A percentile compares a stretch with the other conserved stretches of the same genome.
Conservation (phyloP, 129 eudicot genomes). For the Smallanthus sonchifolius region DNA sequence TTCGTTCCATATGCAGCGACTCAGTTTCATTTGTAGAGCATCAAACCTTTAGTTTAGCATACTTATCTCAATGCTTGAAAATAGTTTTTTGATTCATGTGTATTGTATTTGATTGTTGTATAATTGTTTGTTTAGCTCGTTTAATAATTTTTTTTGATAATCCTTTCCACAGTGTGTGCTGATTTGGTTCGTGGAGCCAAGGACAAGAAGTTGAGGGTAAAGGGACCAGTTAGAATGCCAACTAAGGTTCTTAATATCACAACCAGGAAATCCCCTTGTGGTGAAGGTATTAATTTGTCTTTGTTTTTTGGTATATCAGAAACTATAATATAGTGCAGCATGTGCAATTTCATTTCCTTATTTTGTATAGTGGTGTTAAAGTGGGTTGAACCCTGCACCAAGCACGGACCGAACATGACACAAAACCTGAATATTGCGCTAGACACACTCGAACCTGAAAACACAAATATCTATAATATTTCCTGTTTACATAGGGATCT, state of each 20-base stretch:
- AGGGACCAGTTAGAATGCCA: constrained; percentile 97
- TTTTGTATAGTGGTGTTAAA: background rate
- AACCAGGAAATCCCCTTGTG: constrained; percentile 92
- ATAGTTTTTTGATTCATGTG: background rate
- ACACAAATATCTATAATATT: background rate
- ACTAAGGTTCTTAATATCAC: constrained; percentile 89
- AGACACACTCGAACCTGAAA: background rate
- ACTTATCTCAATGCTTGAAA: background rate
- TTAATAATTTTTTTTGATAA: background rate
- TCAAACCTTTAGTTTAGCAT: background rate
- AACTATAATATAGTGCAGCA: background rate
- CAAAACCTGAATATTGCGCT: background rate
- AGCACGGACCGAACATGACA: background rate
- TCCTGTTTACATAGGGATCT: too few relatives aligned
- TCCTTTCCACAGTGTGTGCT: constrained; percentile 53
- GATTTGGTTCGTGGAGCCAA: constrained; percentile 95
- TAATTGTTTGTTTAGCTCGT: background rate
- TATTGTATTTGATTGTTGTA: background rate
- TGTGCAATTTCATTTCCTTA: background rate
- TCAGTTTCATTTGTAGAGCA: background rate
- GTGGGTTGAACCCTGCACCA: background rate
- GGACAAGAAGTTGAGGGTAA: constrained; percentile 81
- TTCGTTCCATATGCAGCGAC: too few relatives aligned
- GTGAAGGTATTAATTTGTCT: constrained; percentile 61
- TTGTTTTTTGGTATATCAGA: background rate